Base-by-base conservation (phyloP, 1,284 basidiomycete genomes). In the Ustilago nuda region DNA sequence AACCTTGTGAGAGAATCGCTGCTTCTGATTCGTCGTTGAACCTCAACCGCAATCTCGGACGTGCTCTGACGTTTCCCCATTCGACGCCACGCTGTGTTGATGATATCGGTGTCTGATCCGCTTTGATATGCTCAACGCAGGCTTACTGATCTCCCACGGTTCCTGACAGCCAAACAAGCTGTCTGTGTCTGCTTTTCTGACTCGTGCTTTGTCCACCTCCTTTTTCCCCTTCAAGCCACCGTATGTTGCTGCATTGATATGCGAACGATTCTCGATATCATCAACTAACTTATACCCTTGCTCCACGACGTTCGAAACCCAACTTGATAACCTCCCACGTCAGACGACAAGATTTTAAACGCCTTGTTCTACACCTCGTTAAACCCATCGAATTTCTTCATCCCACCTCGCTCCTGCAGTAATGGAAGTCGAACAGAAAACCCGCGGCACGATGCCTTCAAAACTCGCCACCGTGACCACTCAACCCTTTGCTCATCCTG, bases 381-480 rank as follows among this genome's bases (percentile, higher is more conserved):
- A 43, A 11, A 43, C 12, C 2, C 9, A 43, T 27, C 23, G 12
- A 43, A 15, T 15, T 17, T 17, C 39, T 43, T 46, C 41, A 48
- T 13, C 56, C 32, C 17, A 36, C 45, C 15, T 8, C 27, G 45
- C 30, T 17, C n/a, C 19, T 19, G n/a, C 4, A 37, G 37, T 27
- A 37, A 67, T 66, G 61, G 48, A 54, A 45, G 52, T 55, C 52
- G 46, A 72, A 0, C 23, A 33, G 2, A 59, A 66, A n/a, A 7
- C 23, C 43, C 36, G 45, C 66, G 59, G 27, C 54, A 74, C 53
- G 36, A 74, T 74, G 66, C 56, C 72, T 35, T 67, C 65, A 53
- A 74, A 74, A 51, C 48, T 45, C 19, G 72, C 57, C 33, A 74
- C 72, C 23, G 53, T 75, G 36, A 75, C 72, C 41, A 75, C 72